Evolutionary conservation across 495 filamentous ascomycete species (phyloP).

Genomic region (Xylaria acuta): DNA sequence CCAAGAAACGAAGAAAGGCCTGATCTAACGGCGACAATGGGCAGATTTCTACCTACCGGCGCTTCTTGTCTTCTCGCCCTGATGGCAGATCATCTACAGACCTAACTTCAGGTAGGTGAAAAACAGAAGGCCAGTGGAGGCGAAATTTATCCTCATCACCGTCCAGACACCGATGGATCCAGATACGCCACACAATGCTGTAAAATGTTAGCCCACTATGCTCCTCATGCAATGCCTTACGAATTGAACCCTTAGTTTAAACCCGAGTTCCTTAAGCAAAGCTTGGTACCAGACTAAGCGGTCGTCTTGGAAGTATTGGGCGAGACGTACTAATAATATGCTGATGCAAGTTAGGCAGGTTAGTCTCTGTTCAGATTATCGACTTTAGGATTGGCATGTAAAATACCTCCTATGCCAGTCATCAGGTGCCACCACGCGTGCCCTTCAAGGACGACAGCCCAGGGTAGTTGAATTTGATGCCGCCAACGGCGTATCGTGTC

Average conservation of each 20-base stretch:
- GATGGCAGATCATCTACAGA: slow-evolving; percentile 26
- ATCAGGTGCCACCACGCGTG: slow-evolving; percentile 95
- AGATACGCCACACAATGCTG: slow-evolving; percentile 87
- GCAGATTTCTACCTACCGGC: slow-evolving; percentile 30
- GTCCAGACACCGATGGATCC: slow-evolving; percentile 82
- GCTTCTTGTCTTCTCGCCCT: slow-evolving; percentile 39
- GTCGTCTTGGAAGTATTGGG: neutral
- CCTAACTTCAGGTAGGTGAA: slow-evolving; percentile 68
- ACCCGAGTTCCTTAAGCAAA: neutral
- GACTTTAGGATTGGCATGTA: neutral
- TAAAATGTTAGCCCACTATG: slow-evolving; percentile 69
- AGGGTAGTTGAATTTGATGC: slow-evolving; percentile 78
- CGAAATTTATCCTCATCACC: slow-evolving; percentile 76
- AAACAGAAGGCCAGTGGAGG: slow-evolving; percentile 72
- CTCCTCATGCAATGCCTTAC: neutral
- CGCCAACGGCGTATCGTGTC: slow-evolving; percentile 71
- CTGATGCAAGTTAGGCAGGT: slow-evolving; percentile 56
- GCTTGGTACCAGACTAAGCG: too few species aligned
- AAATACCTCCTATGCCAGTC: slow-evolving; percentile 50
- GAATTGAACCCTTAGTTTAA: neutral
- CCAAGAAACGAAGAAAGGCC: neutral
- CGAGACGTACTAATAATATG: slow-evolving; percentile 29
- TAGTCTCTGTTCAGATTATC: neutral
- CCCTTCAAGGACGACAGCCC: slow-evolving; percentile 88
- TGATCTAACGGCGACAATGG: neutral